Base-by-base conservation (phyloP, 805 yeast species). In the Sporopachydermia quercuum region DNA sequence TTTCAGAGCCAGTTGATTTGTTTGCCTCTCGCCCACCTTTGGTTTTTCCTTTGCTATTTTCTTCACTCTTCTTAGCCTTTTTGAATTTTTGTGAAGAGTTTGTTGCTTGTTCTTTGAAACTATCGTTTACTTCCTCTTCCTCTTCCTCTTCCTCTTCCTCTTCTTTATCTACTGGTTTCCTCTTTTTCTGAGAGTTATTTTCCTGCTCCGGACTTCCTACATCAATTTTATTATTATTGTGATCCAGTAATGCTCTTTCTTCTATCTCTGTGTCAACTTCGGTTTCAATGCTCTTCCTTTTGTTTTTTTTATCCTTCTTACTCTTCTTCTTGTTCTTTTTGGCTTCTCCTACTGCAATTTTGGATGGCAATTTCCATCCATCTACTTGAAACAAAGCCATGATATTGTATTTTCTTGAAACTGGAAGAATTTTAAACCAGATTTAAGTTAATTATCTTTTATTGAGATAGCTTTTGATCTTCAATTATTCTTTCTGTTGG, bases 321-420 rank as follows among this genome's bases (percentile, higher is more conserved):
- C 17, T 44, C 47, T 33, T 47, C 49, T 19, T 45, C 45, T 15
- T 40, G 47, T 15, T 45, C 45, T n/a, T 43, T 47, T 11, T 47
- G 43, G 5, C 41, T 46, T 4, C 42, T 43, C 34, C 52, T 4
- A 45, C 51, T 2, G 68, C 74, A 11, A 80, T 73, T 36, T 69
- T 64, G 42, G 63, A 60, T 37, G 66, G 52, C 40, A 84, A 54
- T 46, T 77, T 68, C 95, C 95, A 84, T 14, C 93, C 94, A 39
- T 76, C 83, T 15, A 80, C 86, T 53, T 78, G 70, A 53, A 84
- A 84, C 45, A 84, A 64, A 19, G 82, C 70, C 87, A 78, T 78
- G n/a, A n/a, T n/a, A n/a, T n/a, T n/a, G n/a, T n/a, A n/a, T n/a
- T n/a, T n/a, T n/a, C n/a, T n/a, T n/a, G n/a, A n/a, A n/a, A n/a